Evolutionary conservation across 495 filamentous ascomycete genomes (phyloP), one percentile per base, ranked within the genome.

Genomic region (Glutinoglossum americanum): DNA sequence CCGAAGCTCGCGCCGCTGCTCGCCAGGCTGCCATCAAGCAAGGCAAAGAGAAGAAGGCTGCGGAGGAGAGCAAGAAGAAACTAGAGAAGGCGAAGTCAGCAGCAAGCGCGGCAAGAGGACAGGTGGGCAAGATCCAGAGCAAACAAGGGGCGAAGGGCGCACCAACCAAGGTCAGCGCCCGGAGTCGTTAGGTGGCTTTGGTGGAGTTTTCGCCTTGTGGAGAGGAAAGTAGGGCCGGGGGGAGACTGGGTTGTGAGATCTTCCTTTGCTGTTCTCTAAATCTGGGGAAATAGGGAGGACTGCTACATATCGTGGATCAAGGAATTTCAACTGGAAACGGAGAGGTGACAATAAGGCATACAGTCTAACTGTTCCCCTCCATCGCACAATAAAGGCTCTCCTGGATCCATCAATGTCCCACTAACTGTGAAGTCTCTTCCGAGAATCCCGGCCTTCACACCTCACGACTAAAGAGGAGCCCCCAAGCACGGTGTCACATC

Each of bases 121-220:
- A 87, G 75, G 75, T 76, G 60, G 73, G 77, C 67, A 77, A 82
- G 69, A 85, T 94, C 71, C 77, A 81, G 71, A 85, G 87, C 77
- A 99, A 99, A 84, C 88, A 94, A 80, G 88, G 88, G 63, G 86
- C 87, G 33, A 94, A 92, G 80, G 92, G 93, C 64, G 80, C 89
- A 65, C 80, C 80, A 63, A 72, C 73, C 64, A 97, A 97, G 84
- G 81, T 87, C 61, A 76, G 81, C 67, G 84, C 87, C 73, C 89
- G 83, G 70, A 80, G 76, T 73, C 89, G 89, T 77, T 98, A 89
- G 26, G 49, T 15, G 8, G 15, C 37, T 41, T 47, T 53, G 49
- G 23, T 23, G 49, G 15, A 5, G 25, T 28, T 28, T 27, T 28
- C 4, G 19, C 21, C 30, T 27, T 19, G 8, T 8, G 47, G 58